A percentile compares a stretch with the other conserved stretches of the same genome.
These are phyloP conservation scores for Gautieria morchelliformis DNA, from an alignment of 768 basidiomycete species.

Conservation along the genomic window DNA sequence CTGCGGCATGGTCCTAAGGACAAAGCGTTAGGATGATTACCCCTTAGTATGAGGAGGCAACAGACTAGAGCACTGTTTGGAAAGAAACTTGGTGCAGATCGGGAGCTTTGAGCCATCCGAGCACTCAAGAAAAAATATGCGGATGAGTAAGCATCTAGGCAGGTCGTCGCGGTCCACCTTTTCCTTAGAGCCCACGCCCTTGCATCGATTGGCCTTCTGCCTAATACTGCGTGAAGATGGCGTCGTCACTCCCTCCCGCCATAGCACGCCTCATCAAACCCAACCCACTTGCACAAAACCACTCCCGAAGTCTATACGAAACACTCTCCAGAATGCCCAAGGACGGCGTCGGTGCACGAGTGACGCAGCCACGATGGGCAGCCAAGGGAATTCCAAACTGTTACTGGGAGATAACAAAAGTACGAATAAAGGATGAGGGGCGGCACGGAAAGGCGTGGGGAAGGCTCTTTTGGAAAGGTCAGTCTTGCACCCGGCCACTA, in stretches of 20 bases:
- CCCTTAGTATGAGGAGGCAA: not conserved
- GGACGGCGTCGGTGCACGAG: constrained; percentile 56
- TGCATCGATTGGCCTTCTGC: not conserved
- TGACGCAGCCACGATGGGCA: constrained; percentile 70
- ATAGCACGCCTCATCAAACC: not conserved
- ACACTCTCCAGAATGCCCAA: constrained; percentile 59
- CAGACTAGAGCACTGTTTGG: constrained; percentile 1
- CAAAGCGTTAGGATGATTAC: not conserved
- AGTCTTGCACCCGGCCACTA: constrained; percentile 15
- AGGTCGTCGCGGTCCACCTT: not conserved
- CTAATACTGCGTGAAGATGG: not conserved
- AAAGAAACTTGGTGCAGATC: constrained; percentile 7
- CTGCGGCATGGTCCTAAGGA: constrained; percentile 83
- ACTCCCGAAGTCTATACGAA: constrained; percentile 39
- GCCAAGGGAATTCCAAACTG: constrained; percentile 54
- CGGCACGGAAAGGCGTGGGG: constrained; percentile 82
- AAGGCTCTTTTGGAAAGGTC: constrained; percentile 68
- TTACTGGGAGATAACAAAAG: constrained; percentile 69
- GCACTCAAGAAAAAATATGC: not conserved
- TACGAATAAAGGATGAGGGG: constrained; percentile 64
- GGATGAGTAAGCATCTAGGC: not conserved
- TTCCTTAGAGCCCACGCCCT: not conserved
- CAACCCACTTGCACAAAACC: constrained; percentile 3
- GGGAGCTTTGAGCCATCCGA: not conserved
- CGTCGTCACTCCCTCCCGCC: constrained; percentile 1